Conservation (phyloP, 805 yeast genomes). For the Monosporozyma unispora region DNA sequence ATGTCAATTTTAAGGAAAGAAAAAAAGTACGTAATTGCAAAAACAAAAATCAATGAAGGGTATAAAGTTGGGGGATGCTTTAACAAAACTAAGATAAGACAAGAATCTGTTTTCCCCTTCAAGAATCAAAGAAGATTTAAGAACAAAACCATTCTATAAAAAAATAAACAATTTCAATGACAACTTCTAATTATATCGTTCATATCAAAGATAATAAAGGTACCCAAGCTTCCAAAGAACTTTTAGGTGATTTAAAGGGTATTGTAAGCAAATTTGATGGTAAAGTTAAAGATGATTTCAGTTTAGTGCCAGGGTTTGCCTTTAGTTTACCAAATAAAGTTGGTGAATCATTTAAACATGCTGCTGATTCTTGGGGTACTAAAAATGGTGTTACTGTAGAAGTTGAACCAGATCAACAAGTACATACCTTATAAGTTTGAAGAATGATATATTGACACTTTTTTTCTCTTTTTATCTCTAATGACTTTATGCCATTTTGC, state of each 20-base stretch:
- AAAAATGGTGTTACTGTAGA: constrained; percentile 14
- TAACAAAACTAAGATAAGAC: neutral
- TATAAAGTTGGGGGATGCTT: neutral
- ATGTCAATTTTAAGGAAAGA: neutral
- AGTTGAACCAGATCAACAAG: constrained; percentile 24
- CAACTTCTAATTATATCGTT: neutral
- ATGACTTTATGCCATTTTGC: too few relatives aligned
- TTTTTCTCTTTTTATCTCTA: too few relatives aligned
- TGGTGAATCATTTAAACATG: constrained; percentile 15
- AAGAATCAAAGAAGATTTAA: neutral
- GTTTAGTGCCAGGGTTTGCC: constrained; percentile 37
- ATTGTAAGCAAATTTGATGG: constrained; percentile 36
- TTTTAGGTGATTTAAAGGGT: constrained; percentile 24
- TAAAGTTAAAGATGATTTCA: constrained; percentile 37
- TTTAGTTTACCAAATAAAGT: constrained; percentile 30
- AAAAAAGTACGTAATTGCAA: neutral
- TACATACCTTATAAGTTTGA: constrained; percentile 13
- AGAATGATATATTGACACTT: neutral
- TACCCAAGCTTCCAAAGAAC: neutral
- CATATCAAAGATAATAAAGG: neutral
- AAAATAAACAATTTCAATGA: neutral
- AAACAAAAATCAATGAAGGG: neutral
- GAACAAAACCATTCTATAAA: too few relatives aligned
- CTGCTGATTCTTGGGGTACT: constrained; percentile 12
- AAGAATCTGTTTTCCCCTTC: neutral